Conservation (phyloP, 2,329 filamentous ascomycete genomes). For the Cordyceps militaris region DNA sequence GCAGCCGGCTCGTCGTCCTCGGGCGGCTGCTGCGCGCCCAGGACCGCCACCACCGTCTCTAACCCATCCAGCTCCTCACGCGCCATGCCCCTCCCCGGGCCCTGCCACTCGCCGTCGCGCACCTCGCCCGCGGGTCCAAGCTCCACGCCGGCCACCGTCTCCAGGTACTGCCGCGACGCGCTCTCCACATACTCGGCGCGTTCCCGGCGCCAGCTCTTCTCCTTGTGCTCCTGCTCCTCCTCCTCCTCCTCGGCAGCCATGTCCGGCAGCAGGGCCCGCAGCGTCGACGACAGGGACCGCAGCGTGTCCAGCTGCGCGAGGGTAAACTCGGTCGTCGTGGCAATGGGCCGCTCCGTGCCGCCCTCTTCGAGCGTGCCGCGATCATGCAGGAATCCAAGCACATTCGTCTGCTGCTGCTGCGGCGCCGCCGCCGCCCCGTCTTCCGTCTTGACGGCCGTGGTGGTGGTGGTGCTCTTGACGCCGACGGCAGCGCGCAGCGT, state of each 20-base stretch:
- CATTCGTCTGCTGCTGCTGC: conserved; percentile 13
- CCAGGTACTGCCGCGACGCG: conserved; percentile 69
- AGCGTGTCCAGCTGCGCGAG: conserved; percentile 78
- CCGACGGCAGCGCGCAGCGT: conserved; percentile 48
- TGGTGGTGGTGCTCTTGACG: conserved; percentile 20
- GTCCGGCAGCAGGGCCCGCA: conserved; percentile 61
- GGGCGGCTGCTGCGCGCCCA: not conserved
- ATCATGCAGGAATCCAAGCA: conserved; percentile 52
- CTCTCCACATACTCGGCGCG: conserved; percentile 77
- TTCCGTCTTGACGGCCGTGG: conserved; percentile 12
- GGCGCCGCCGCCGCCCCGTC: conserved; percentile 4
- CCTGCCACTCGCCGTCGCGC: conserved; percentile 58
- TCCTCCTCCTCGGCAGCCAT: conserved; percentile 31
- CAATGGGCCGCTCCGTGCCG: conserved; percentile 49
- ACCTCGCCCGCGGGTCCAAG: conserved; percentile 54
- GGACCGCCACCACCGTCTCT: conserved; percentile 32
- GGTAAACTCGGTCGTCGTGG: conserved; percentile 69
- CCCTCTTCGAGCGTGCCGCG: conserved; percentile 44
- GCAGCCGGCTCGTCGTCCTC: not conserved
- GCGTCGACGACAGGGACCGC: conserved; percentile 52
- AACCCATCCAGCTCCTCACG: conserved; percentile 50
- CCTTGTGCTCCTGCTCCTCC: conserved; percentile 23
- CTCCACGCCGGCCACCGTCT: conserved; percentile 61
- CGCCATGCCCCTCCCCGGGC: conserved; percentile 41
- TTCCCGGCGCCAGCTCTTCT: conserved; percentile 58